Conservation (phyloP, 2,329 filamentous ascomycete species). For the Epichloe gansuensis region DNA sequence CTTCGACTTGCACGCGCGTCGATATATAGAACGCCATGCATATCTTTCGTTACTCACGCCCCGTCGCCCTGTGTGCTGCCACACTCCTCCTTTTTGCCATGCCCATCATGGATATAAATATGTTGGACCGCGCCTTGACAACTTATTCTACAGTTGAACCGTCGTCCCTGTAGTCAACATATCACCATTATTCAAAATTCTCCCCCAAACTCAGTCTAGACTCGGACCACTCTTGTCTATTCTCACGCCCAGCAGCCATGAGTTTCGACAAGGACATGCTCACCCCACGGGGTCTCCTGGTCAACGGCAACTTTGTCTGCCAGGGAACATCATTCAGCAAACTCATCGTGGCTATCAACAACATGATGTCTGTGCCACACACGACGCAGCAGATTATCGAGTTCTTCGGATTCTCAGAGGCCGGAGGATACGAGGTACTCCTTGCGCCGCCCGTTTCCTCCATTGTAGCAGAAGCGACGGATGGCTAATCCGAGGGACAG, state of each 20-base stretch:
- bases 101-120: background rate
- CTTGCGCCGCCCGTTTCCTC: background rate
- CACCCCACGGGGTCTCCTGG: background rate
- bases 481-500: background rate
- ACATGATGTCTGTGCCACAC: background rate
- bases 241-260: background rate
- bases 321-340: background rate
- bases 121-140: background rate
- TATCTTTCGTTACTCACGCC: no score
- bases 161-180: no score
- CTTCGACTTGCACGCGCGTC: no score
- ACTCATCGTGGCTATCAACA: background rate
- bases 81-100: no score
- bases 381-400: background rate
- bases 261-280: background rate
- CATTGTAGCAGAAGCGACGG: background rate
- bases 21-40: no score
- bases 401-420: background rate
- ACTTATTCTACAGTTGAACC: no score
- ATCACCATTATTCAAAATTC: no score
- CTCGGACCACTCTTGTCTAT: background rate
- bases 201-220: background rate
- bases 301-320: background rate
- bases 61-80: no score
- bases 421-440: background rate